A percentile compares a stretch with the other conserved stretches of the same genome.
These are phyloP conservation scores for Monosporozyma aerobia DNA, from an alignment of 805 yeast genomes.

Conservation along the genomic window DNA sequence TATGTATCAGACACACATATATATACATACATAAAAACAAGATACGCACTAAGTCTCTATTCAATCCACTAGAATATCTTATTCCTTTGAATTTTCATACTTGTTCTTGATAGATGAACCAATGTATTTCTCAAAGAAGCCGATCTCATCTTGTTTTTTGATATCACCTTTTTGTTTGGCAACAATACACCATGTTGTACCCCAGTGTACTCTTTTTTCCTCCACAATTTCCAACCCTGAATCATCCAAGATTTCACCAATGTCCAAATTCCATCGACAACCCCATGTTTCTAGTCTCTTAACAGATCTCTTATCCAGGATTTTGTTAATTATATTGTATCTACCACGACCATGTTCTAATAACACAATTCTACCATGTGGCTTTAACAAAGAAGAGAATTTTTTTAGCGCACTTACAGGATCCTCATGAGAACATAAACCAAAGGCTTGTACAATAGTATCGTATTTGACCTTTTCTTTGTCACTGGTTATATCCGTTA, in stretches of 20 bases:
- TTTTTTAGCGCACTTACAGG: conserved; percentile 75
- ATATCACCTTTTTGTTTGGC: conserved; percentile 68
- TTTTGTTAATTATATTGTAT: conserved; percentile 66
- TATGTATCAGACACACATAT: background rate
- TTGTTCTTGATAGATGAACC: conserved; percentile 16
- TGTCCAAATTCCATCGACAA: conserved; percentile 94
- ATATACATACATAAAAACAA: background rate
- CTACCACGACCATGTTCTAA: conserved; percentile 90
- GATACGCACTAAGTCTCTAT: background rate
- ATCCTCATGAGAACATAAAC: conserved; percentile 90
- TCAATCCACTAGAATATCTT: background rate
- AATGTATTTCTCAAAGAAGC: conserved; percentile 43
- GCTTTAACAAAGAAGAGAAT: conserved; percentile 64
- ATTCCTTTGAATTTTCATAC: background rate
- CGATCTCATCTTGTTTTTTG: conserved; percentile 36
- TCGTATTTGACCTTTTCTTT: conserved; percentile 56
- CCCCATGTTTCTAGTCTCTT: conserved; percentile 88
- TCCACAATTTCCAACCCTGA: conserved; percentile 78
- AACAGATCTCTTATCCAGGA: conserved; percentile 75
- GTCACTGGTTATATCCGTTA: conserved; percentile 45
- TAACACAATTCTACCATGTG: conserved; percentile 81
- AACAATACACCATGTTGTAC: conserved; percentile 82
- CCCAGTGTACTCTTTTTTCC: conserved; percentile 76
- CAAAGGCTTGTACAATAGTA: conserved; percentile 89
- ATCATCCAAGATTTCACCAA: conserved; percentile 74